Evolutionary conservation across 2,329 filamentous ascomycete genomes (phyloP).

Genomic region (Niveomyces coronatus): DNA sequence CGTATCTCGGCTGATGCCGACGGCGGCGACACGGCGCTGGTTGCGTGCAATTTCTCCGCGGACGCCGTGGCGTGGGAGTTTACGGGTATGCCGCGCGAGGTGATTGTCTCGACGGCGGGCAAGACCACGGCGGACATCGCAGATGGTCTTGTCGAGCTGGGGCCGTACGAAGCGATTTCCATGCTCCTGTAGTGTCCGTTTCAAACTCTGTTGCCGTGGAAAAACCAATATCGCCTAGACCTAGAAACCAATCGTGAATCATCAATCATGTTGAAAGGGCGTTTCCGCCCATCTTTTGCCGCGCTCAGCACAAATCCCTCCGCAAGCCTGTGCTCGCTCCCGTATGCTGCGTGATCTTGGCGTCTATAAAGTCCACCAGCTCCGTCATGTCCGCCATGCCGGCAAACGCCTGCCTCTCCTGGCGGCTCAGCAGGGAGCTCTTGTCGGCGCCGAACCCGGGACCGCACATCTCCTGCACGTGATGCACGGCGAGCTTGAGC

Average conservation of each 20-base stretch:
- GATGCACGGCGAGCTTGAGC: constrained; percentile 53
- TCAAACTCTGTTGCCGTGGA: too few species aligned
- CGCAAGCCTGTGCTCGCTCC: constrained; percentile 21
- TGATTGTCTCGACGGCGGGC: constrained; percentile 24
- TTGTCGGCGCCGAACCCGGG: constrained; percentile 46
- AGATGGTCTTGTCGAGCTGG: constrained; percentile 20
- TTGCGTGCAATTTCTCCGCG: constrained; percentile 29
- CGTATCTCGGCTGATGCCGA: constrained; percentile 22
- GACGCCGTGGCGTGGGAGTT: constrained; percentile 22
- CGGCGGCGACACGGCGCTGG: constrained; percentile 22
- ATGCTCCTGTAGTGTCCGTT: constrained; percentile 18
- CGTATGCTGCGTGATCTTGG: constrained; percentile 29
- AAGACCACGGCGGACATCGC: constrained; percentile 20
- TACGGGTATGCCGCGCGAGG: constrained; percentile 19
- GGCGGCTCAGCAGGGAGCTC: constrained; percentile 41
- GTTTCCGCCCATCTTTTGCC: too few species aligned
- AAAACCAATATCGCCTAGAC: background rate
- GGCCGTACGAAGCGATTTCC: constrained; percentile 26
- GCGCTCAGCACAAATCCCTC: constrained; percentile 13
- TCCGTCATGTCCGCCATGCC: constrained; percentile 44
- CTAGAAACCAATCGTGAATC: background rate
- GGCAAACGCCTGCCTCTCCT: constrained; percentile 41
- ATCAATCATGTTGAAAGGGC: too few species aligned
- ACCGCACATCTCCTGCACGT: constrained; percentile 56
- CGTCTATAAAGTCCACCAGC: constrained; percentile 50